phyloP scores from a whole-genome alignment of 2,329 filamentous ascomycete genomes.

The Penicillium sp. region DNA sequence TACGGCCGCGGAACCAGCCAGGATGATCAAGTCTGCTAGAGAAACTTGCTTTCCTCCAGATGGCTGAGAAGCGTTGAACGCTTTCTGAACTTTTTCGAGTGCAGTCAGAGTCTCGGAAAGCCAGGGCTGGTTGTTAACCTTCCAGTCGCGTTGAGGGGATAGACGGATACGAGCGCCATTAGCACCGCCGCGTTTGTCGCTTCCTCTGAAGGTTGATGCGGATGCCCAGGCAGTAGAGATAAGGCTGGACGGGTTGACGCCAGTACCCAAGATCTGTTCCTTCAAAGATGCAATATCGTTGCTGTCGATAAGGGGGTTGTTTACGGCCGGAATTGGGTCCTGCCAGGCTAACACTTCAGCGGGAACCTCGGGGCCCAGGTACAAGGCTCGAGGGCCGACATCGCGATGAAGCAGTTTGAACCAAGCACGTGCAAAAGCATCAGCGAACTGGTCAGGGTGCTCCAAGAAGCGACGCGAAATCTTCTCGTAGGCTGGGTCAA shows the following conservation, averaged over 20 bases:
- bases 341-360: conserved; percentile 69
- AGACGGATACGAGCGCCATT: conserved; percentile 76
- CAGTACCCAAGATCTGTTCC: conserved; percentile 62
- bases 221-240: conserved; percentile 66
- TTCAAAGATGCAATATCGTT: conserved; percentile 64
- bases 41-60: conserved; percentile 65
- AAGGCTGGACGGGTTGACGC: conserved; percentile 58
- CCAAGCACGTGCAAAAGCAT: conserved; percentile 71
- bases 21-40: conserved; percentile 72
- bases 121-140: conserved; percentile 68
- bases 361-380: conserved; percentile 71
- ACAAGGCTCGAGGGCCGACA: conserved; percentile 67
- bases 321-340: conserved; percentile 62
- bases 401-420: conserved; percentile 82
- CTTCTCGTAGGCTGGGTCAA: conserved; percentile 70
- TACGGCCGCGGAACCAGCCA: conserved; percentile 66
- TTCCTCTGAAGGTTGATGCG: conserved; percentile 67
- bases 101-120: conserved; percentile 58
- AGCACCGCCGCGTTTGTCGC: conserved; percentile 78
- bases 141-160: conserved; percentile 67
- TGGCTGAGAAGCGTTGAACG: conserved; percentile 55
- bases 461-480: conserved; percentile 67
- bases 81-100: conserved; percentile 62
- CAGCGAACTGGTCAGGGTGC: conserved; percentile 64
- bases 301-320: conserved; percentile 58